Conservation (phyloP, 192 early-diverging fungal species). For the Umbelopsis isabellina region DNA sequence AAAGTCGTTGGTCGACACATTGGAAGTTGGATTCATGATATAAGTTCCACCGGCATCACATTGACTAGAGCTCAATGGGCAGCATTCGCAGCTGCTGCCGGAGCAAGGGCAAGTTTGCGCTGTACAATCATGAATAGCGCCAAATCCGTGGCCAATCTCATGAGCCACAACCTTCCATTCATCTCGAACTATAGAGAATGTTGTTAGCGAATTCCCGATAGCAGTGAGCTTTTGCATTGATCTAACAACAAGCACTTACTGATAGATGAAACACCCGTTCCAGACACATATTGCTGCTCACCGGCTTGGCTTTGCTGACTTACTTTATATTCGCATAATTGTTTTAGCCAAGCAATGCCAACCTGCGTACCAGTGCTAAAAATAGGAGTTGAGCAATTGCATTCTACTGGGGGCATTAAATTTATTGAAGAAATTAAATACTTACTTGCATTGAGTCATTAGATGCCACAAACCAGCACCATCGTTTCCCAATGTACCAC, state of each 20-base stretch:
- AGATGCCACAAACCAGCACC: slow-evolving; percentile 89
- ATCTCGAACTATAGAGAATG: slow-evolving; percentile 44
- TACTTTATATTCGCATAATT: slow-evolving; percentile 65
- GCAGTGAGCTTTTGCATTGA: neutral
- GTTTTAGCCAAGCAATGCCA: slow-evolving; percentile 86
- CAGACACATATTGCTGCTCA: slow-evolving; percentile 66
- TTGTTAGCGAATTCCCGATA: neutral
- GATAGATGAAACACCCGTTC: slow-evolving; percentile 84
- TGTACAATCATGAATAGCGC: slow-evolving; percentile 90
- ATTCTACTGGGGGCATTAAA: neutral
- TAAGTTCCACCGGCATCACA: slow-evolving; percentile 67
- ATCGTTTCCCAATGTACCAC: slow-evolving; percentile 71
- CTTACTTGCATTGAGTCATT: slow-evolving; percentile 78
- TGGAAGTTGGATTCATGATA: slow-evolving; percentile 77
- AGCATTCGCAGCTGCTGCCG: slow-evolving; percentile 50
- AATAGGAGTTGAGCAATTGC: neutral
- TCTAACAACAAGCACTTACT: slow-evolving; percentile 31
- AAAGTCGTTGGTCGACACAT: slow-evolving; percentile 60
- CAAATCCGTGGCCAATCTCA: slow-evolving; percentile 88
- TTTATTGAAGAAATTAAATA: slow-evolving; percentile 2
- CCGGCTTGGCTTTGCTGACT: slow-evolving; percentile 48
- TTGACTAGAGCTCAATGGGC: slow-evolving; percentile 66
- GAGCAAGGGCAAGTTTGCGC: slow-evolving; percentile 61
- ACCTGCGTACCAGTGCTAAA: slow-evolving; percentile 74
- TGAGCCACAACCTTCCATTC: slow-evolving; percentile 97